Evolutionary conservation across 1,284 basidiomycete species (phyloP).

Genomic region (Rhodotorula mucilaginosa): DNA sequence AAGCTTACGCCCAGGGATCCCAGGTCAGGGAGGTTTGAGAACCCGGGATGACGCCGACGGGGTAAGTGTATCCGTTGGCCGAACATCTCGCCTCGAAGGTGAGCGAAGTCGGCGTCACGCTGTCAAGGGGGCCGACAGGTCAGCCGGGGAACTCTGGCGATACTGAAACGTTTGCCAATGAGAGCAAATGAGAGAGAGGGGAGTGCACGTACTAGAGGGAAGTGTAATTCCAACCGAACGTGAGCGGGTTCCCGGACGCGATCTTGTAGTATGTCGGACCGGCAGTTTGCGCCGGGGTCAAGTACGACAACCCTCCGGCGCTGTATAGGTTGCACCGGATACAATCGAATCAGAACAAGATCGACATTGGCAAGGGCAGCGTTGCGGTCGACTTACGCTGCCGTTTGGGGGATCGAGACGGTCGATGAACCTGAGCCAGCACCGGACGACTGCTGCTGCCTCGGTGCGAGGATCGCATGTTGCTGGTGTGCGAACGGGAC

Average conservation of each 20-base stretch:
- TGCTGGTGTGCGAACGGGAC: neutral
- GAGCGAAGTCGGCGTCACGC: slow-evolving; percentile 63
- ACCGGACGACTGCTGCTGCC: slow-evolving; percentile 1
- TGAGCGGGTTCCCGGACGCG: slow-evolving; percentile 63
- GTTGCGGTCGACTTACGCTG: slow-evolving; percentile 17
- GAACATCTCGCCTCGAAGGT: slow-evolving; percentile 78
- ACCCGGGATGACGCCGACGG: slow-evolving; percentile 74
- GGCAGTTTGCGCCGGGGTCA: slow-evolving; percentile 70
- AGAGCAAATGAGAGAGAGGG: neutral
- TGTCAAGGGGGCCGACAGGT: neutral
- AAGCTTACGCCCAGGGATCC: slow-evolving; percentile 62
- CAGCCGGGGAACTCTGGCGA: neutral
- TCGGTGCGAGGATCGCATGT: neutral
- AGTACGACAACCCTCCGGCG: slow-evolving; percentile 67
- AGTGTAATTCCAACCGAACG: slow-evolving; percentile 90
- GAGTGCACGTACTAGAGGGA: slow-evolving; percentile 54
- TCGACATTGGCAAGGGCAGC: too few relatives aligned
- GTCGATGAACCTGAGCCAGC: neutral
- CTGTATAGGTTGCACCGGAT: slow-evolving; percentile 13
- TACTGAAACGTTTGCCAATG: too few relatives aligned
- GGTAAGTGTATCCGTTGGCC: slow-evolving; percentile 77
- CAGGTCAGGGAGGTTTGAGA: slow-evolving; percentile 70
- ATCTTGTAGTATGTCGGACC: slow-evolving; percentile 85
- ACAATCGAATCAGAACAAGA: neutral
- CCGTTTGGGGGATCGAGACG: slow-evolving; percentile 25